A percentile compares a stretch with the other conserved stretches of the same genome.
Evolutionary conservation across 768 basidiomycete species (phyloP).

Genomic region (Kwoniella newhampshirensis): DNA sequence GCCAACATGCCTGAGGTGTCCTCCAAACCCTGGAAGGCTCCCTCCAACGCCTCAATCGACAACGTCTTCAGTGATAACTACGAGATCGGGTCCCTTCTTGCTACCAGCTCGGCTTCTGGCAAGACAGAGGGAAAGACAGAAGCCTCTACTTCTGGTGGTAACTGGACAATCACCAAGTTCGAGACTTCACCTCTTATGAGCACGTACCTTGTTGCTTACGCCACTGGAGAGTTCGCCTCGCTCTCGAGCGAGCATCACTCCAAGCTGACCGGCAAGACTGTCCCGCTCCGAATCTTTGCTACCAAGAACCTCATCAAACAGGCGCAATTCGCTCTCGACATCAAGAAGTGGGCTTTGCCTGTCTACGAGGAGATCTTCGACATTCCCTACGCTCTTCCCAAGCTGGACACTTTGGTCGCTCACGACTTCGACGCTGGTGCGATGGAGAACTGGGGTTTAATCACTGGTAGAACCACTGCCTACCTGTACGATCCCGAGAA

Average conservation of each 20-base stretch:
- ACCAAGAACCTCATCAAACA: constrained; percentile 80
- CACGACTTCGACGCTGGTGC: constrained; percentile 81
- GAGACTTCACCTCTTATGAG: constrained; percentile 78
- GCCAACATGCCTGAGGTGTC: constrained; percentile 80
- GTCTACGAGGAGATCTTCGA: constrained; percentile 92
- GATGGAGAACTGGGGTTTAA: constrained; percentile 81
- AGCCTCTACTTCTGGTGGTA: constrained; percentile 24
- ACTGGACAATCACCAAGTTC: constrained; percentile 82
- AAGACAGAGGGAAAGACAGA: constrained; percentile 54
- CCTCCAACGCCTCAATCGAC: constrained; percentile 38
- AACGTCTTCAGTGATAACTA: constrained; percentile 37
- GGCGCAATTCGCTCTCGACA: constrained; percentile 79
- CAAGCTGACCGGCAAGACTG: constrained; percentile 72
- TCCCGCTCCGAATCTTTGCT: constrained; percentile 82
- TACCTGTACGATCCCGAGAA: constrained; percentile 77
- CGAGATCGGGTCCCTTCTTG: constrained; percentile 44
- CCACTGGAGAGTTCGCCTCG: constrained; percentile 66
- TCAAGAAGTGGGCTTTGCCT: constrained; percentile 75
- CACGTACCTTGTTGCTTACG: constrained; percentile 82
- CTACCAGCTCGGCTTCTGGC: constrained; percentile 23
- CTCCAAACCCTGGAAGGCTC: constrained; percentile 58
- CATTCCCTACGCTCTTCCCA: constrained; percentile 87
- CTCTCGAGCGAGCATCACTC: constrained; percentile 74
- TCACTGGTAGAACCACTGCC: constrained; percentile 80
- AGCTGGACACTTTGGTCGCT: constrained; percentile 86